Evolutionary conservation across 306 rosid species (phyloP).

Genomic region (Boehmeria nivea): DNA sequence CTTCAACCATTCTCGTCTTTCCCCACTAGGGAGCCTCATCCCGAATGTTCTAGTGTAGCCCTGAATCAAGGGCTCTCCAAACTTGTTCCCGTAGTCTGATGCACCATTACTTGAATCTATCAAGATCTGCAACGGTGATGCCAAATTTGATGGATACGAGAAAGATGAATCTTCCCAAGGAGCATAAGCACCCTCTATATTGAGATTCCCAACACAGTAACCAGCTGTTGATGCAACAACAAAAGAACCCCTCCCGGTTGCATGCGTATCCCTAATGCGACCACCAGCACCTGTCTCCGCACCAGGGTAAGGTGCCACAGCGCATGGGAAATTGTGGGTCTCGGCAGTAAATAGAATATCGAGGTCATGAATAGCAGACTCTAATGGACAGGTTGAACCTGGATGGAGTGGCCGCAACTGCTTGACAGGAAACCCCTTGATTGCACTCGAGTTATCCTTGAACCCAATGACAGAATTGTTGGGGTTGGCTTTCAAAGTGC

Average conservation of each 20-base stretch:
- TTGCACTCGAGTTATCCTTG: conserved; percentile 95
- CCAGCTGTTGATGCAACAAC: conserved; percentile 92
- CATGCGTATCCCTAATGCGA: conserved; percentile 93
- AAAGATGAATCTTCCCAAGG: conserved; percentile 93
- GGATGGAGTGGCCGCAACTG: conserved; percentile 65
- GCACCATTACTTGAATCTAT: conserved; percentile 89
- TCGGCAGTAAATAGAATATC: conserved; percentile 88
- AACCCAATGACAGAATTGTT: conserved; percentile 85
- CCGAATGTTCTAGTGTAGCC: conserved; percentile 94
- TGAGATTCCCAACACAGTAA: conserved; percentile 94
- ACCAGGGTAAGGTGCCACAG: conserved; percentile 96
- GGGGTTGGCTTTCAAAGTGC: conserved; percentile 74
- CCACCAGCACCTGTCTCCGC: conserved; percentile 97
- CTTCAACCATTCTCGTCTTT: conserved; percentile 94
- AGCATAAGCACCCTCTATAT: conserved; percentile 56
- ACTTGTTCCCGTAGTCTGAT: conserved; percentile 92
- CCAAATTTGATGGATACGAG: conserved; percentile 76
- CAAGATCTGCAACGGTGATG: conserved; percentile 79
- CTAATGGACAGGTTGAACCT: conserved; percentile 55
- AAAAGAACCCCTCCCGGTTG: conserved; percentile 88
- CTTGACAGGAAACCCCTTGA: conserved; percentile 62
- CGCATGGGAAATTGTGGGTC: conserved; percentile 95
- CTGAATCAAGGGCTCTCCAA: conserved; percentile 97
- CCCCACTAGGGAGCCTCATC: conserved; percentile 89
- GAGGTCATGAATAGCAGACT: conserved; percentile 33